A percentile compares a stretch with the other conserved stretches of the same genome.
These are phyloP conservation scores for Colletotrichum acutatum DNA, from an alignment of 2,329 filamentous ascomycete genomes.

Conservation along the genomic window DNA sequence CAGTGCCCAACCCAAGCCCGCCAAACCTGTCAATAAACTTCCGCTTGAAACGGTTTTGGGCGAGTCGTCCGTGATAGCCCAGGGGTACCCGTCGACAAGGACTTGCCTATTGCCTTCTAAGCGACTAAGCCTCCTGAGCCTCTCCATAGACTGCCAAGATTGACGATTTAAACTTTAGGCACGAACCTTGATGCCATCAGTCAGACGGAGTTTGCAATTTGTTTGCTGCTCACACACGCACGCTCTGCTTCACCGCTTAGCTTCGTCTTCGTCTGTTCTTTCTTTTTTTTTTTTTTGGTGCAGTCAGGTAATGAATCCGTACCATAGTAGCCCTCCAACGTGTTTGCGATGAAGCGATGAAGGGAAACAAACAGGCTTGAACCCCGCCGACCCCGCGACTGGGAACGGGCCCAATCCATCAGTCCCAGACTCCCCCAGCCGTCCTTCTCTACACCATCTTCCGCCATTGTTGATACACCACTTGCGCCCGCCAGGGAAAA, in stretches of 20 bases:
- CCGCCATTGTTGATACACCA: not conserved
- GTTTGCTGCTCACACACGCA: not conserved
- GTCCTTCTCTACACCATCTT: not conserved
- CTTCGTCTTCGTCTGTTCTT: not conserved
- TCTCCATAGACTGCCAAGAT: not conserved
- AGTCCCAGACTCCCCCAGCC: not conserved
- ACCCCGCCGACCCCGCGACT: not conserved
- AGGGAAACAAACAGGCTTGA: not conserved
- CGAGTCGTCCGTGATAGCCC: slow-evolving; percentile 6
- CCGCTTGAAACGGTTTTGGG: slow-evolving; percentile 22
- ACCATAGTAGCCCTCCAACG: not conserved
- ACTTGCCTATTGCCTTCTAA: not conserved
- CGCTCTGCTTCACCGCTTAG: not conserved
- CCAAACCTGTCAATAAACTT: slow-evolving; percentile 21
- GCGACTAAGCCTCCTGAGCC: not conserved
- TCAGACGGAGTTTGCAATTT: not conserved
- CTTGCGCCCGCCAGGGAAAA: not conserved
- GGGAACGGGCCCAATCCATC: not conserved
- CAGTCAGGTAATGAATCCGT: not conserved
- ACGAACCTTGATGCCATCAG: slow-evolving; percentile 17
- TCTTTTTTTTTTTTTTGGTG: too few species aligned
- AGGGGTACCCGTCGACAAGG: not conserved
- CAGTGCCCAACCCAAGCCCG: not conserved
- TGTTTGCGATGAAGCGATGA: not conserved
- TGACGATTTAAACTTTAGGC: slow-evolving; percentile 1